Conservation (phyloP, 257 asterid species). For the Ballota nigra region DNA sequence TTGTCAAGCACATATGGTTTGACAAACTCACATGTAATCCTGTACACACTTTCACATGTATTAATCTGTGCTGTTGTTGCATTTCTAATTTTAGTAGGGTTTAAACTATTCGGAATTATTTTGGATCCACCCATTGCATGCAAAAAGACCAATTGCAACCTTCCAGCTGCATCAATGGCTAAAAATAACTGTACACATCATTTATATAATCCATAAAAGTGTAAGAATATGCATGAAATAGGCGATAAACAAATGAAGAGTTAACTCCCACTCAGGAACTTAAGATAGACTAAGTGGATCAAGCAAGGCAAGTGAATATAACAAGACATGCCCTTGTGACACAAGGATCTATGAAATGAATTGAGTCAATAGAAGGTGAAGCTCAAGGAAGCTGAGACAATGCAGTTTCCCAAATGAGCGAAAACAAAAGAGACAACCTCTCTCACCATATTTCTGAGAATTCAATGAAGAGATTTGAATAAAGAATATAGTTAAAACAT, state of each 20-base stretch:
- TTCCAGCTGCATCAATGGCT: no score
- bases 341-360: constrained; percentile 1
- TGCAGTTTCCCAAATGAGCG: not conserved
- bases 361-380: not conserved
- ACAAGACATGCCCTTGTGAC: not conserved
- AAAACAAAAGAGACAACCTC: constrained; percentile 5
- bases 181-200: not conserved
- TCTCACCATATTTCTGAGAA: not conserved
- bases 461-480: not conserved
- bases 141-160: no score
- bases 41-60: not conserved
- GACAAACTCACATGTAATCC: not conserved
- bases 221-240: not conserved
- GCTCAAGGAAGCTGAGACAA: not conserved
- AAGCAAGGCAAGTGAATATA: not conserved
- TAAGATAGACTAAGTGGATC: constrained; percentile 8
- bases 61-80: not conserved
- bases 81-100: not conserved
- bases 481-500: not conserved
- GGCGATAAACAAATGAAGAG: constrained; percentile 1
- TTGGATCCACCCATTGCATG: no score
- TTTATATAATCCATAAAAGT: not conserved
- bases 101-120: no score
- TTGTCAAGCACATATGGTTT: no score
- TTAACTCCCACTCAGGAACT: not conserved